Conservation (phyloP, 2,329 filamentous ascomycete genomes). For the Sporothrix globosa region DNA sequence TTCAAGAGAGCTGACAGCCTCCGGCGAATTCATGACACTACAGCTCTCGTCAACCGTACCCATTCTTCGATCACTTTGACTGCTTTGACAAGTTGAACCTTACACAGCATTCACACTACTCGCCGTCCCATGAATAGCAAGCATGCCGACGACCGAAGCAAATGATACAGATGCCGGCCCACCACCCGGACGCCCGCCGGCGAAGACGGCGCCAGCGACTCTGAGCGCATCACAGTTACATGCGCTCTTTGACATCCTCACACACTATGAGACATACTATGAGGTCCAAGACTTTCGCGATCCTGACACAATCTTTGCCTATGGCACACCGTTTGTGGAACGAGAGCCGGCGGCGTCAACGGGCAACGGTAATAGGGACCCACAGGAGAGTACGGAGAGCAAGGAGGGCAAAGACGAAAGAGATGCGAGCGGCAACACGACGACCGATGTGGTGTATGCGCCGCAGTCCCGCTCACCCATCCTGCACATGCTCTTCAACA, state of each 20-base stretch:
- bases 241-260: slow-evolving; percentile 63
- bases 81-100: too few species aligned
- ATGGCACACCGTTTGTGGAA: slow-evolving; percentile 68
- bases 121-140: not conserved
- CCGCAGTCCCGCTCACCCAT: slow-evolving; percentile 61
- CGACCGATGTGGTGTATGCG: slow-evolving; percentile 36
- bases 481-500: slow-evolving; percentile 68
- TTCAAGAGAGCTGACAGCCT: too few species aligned
- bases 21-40: too few species aligned
- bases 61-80: not conserved
- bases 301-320: slow-evolving; percentile 64
- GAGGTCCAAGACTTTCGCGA: slow-evolving; percentile 75
- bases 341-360: slow-evolving; percentile 27
- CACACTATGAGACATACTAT: slow-evolving; percentile 62
- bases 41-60: not conserved
- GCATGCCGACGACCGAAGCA: slow-evolving; percentile 3
- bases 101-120: not conserved
- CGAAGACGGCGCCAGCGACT: not conserved
- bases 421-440: not conserved
- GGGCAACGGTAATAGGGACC: not conserved
- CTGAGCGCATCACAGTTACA: slow-evolving; percentile 49
- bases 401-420: not conserved
- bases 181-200: not conserved
- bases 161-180: slow-evolving; percentile 5
- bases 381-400: slow-evolving; percentile 22